phyloP scores from a whole-genome alignment of 73 alveolate species.

The Tetrahymena elliotti region DNA sequence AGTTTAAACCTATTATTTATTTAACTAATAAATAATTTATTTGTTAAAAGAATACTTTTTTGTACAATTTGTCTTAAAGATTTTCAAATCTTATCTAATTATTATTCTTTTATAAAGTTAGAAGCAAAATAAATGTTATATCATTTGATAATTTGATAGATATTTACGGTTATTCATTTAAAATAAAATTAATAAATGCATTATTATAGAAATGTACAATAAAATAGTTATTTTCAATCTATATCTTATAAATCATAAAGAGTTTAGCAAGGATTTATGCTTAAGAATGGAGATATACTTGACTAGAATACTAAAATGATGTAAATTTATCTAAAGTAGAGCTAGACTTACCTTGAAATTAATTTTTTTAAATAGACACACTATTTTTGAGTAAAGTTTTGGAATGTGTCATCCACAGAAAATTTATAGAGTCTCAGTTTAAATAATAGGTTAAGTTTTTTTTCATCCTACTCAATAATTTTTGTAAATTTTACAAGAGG shows the following conservation, averaged over 20 bases:
- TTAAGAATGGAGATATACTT: neutral
- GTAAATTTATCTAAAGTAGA: neutral
- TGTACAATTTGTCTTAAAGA: no score
- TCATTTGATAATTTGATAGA: no score
- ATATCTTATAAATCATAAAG: neutral
- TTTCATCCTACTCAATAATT: neutral
- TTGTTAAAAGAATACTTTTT: no score
- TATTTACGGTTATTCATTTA: no score
- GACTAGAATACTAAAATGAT: neutral
- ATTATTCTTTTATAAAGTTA: no score
- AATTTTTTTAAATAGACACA: neutral
- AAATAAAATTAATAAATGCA: no score
- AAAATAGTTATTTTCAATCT: neutral
- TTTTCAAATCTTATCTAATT: no score
- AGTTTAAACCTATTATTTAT: no score
- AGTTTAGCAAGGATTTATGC: neutral
- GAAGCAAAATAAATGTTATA: no score
- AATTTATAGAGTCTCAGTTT: neutral
- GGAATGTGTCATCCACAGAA: neutral
- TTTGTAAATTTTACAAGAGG: neutral
- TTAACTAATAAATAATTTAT: no score
- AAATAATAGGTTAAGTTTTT: no score
- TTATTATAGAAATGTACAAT: neutral
- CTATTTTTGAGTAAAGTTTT: no score
- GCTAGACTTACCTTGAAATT: neutral